phyloP scores from a whole-genome alignment of 305 asterid genomes.

The Euphrasia arctica region DNA sequence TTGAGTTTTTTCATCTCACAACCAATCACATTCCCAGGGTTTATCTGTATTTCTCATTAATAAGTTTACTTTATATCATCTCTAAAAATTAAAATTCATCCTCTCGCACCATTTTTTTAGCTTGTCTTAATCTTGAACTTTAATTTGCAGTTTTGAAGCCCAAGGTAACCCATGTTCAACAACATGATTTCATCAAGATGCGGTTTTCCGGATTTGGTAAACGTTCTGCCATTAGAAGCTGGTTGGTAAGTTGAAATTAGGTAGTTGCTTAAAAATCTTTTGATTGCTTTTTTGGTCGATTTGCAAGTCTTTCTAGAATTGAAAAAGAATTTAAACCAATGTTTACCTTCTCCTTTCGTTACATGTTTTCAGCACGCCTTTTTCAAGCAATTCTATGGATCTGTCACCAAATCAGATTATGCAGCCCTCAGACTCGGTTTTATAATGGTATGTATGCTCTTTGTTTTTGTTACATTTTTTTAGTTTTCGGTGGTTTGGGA shows the following conservation, averaged over 20 bases:
- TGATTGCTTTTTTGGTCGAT: no score
- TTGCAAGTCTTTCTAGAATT: constrained; percentile 1
- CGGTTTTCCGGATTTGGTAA: constrained; percentile 71
- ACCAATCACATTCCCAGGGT: not conserved
- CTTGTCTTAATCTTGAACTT: constrained; percentile 19
- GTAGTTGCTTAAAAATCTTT: constrained; percentile 2
- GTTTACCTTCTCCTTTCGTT: constrained; percentile 18
- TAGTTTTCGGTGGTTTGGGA: not conserved
- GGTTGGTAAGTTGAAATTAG: constrained; percentile 68
- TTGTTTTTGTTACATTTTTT: not conserved
- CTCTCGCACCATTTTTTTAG: constrained; percentile 1
- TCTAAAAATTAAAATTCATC: not conserved
- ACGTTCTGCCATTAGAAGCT: constrained; percentile 49
- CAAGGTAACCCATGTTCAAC: constrained; percentile 64
- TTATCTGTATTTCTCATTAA: not conserved
- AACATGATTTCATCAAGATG: constrained; percentile 83
- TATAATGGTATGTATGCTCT: not conserved
- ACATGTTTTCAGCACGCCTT: constrained; percentile 65
- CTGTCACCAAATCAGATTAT: constrained; percentile 47
- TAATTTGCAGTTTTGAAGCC: constrained; percentile 56
- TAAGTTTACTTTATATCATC: not conserved
- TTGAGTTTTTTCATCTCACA: not conserved
- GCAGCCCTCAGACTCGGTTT: not conserved
- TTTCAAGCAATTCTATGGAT: constrained; percentile 86
- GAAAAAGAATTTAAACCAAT: not conserved